Percentiles rank a stretch among this genome's conserved stretches.
Evolutionary conservation across 2,329 filamentous ascomycete species (phyloP).

Genomic region (Aureobasidium zeae): DNA sequence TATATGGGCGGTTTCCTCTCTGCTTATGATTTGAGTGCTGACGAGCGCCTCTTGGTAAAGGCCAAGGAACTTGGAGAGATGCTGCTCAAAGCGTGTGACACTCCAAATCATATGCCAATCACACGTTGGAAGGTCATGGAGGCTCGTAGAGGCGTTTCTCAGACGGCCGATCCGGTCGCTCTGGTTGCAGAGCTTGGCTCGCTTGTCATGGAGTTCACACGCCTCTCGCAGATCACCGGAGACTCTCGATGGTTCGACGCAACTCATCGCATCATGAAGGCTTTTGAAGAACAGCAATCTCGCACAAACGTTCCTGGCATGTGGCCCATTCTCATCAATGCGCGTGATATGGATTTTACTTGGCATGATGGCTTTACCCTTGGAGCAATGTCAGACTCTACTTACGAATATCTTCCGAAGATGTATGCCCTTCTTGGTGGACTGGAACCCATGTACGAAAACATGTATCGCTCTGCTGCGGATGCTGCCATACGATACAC

Average conservation of each 20-base stretch:
- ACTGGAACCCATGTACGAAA: conserved; percentile 37
- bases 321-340: conserved; percentile 40
- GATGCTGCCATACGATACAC: conserved; percentile 36
- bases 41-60: conserved; percentile 29
- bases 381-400: conserved; percentile 29
- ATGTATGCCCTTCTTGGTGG: conserved; percentile 41
- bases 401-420: conserved; percentile 39
- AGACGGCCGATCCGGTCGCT: conserved; percentile 33
- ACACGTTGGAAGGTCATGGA: conserved; percentile 37
- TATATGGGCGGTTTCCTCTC: conserved; percentile 31
- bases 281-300: conserved; percentile 35
- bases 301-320: conserved; percentile 38
- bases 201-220: conserved; percentile 40
- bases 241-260: conserved; percentile 41
- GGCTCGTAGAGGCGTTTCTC: conserved; percentile 30
- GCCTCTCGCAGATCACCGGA: conserved; percentile 37
- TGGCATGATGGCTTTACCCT: conserved; percentile 31
- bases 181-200: conserved; percentile 41
- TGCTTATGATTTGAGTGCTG: conserved; percentile 30
- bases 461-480: conserved; percentile 48
- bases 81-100: conserved; percentile 42
- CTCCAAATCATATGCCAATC: conserved; percentile 37
- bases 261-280: conserved; percentile 34
- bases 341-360: conserved; percentile 33
- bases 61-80: conserved; percentile 33